Conservation (phyloP, 2,329 filamentous ascomycete genomes). For the Corniculantispora saksenae region DNA sequence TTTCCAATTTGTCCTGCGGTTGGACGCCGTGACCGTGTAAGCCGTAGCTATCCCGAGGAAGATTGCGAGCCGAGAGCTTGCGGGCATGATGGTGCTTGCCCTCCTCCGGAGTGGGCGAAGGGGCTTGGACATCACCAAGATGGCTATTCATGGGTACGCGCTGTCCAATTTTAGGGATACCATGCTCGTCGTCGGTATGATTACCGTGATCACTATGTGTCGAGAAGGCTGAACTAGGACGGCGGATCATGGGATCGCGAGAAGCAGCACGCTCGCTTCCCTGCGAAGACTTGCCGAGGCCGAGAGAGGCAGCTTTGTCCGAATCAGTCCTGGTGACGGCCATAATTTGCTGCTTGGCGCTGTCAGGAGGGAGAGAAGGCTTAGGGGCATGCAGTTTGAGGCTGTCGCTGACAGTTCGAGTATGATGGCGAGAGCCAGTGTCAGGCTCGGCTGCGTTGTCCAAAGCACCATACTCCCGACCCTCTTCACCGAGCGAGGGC, state of each 20-base stretch:
- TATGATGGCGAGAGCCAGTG: slow-evolving; percentile 63
- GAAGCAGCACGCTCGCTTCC: slow-evolving; percentile 50
- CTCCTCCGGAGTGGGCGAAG: slow-evolving; percentile 61
- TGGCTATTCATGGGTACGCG: slow-evolving; percentile 92
- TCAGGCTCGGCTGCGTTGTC: slow-evolving; percentile 46
- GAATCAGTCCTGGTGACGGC: slow-evolving; percentile 89
- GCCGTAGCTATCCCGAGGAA: slow-evolving; percentile 87
- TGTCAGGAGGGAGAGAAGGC: slow-evolving; percentile 78
- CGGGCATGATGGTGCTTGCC: slow-evolving; percentile 62
- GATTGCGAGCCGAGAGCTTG: slow-evolving; percentile 69
- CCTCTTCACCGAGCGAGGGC: slow-evolving; percentile 86
- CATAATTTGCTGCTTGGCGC: slow-evolving; percentile 80
- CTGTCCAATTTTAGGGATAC: slow-evolving; percentile 88
- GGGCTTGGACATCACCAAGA: slow-evolving; percentile 93
- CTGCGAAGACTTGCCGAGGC: slow-evolving; percentile 69
- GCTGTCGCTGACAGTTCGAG: slow-evolving; percentile 75
- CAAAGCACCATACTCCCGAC: slow-evolving; percentile 75
- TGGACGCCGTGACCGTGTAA: slow-evolving; percentile 83
- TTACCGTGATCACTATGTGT: slow-evolving; percentile 50
- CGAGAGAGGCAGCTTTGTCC: slow-evolving; percentile 79
- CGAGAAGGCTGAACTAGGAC: slow-evolving; percentile 61
- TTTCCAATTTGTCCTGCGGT: slow-evolving; percentile 79
- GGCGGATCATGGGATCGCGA: slow-evolving; percentile 59
- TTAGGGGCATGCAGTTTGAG: slow-evolving; percentile 86
- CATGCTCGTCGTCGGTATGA: slow-evolving; percentile 72